These are phyloP conservation scores for Escovopsis sp. DNA, from an alignment of 2,329 filamentous ascomycete genomes.

Conservation along the genomic window DNA sequence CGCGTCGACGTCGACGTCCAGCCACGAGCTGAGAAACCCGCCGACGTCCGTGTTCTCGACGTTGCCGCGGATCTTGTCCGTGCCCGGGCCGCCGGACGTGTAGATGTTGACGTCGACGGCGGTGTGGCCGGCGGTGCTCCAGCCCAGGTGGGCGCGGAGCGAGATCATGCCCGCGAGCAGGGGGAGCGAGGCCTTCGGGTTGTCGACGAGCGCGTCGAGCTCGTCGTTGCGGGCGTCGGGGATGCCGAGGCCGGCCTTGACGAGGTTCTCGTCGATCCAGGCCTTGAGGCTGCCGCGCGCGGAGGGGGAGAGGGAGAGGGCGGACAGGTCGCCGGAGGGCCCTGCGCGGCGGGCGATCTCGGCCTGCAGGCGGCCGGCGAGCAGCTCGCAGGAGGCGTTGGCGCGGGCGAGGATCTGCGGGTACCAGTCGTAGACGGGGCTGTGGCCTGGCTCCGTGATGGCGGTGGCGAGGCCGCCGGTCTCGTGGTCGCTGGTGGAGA, in stretches of 20 bases:
- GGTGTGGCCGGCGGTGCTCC: slow-evolving; percentile 86
- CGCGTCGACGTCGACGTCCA: slow-evolving; percentile 62
- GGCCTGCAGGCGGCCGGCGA: slow-evolving; percentile 45
- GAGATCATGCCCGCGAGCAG: slow-evolving; percentile 77
- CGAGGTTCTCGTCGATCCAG: slow-evolving; percentile 55
- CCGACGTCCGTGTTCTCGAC: slow-evolving; percentile 93
- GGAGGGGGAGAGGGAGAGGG: slow-evolving; percentile 12
- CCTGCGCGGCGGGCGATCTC: slow-evolving; percentile 31
- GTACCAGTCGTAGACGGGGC: slow-evolving; percentile 59
- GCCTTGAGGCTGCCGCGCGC: slow-evolving; percentile 30
- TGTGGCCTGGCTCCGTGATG: slow-evolving; percentile 43
- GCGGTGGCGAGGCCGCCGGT: slow-evolving; percentile 80
- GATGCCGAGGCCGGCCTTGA: slow-evolving; percentile 62
- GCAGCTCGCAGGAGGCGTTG: slow-evolving; percentile 63
- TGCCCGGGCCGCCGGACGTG: slow-evolving; percentile 52
- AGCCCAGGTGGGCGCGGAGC: slow-evolving; percentile 75
- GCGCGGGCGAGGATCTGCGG: slow-evolving; percentile 62
- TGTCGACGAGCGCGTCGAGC: slow-evolving; percentile 47
- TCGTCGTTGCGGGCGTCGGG: slow-evolving; percentile 57
- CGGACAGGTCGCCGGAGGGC: neutral
- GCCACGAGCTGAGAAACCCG: slow-evolving; percentile 62
- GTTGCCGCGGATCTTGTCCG: slow-evolving; percentile 60
- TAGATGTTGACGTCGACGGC: slow-evolving; percentile 97
- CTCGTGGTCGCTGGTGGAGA: slow-evolving; percentile 90
- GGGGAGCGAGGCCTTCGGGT: slow-evolving; percentile 37